Evolutionary conservation across 2,329 filamentous ascomycete genomes (phyloP).

Genomic region (Thielaviopsis punctulata): DNA sequence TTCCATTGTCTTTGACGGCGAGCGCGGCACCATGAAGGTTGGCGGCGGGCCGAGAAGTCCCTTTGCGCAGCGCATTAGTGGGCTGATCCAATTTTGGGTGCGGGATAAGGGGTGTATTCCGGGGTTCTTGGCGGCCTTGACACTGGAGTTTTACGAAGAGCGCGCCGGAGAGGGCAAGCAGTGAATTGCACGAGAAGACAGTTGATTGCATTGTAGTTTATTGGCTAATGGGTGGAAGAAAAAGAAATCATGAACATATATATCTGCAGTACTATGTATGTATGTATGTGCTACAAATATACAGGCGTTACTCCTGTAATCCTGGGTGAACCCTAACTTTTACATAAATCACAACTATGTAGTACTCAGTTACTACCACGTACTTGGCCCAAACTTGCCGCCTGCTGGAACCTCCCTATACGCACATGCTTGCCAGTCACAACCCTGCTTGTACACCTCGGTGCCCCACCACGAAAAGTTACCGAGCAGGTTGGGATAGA

Average conservation of each 20-base stretch:
- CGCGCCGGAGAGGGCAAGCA: conserved; percentile 18
- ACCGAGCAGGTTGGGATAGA: conserved; percentile 62
- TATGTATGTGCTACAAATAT: too few relatives aligned
- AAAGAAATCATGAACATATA: neutral
- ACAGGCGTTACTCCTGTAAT: too few relatives aligned
- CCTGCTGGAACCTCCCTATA: conserved; percentile 48
- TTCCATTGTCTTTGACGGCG: conserved; percentile 72
- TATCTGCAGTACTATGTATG: too few relatives aligned
- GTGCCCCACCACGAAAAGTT: conserved; percentile 79
- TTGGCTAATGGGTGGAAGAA: too few relatives aligned
- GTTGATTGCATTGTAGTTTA: too few relatives aligned
- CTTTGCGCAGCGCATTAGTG: conserved; percentile 71
- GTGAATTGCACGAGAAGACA: neutral
- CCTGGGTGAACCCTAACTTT: too few relatives aligned
- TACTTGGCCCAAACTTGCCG: conserved; percentile 46
- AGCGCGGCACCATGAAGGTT: conserved; percentile 95
- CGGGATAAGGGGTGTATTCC: conserved; percentile 85
- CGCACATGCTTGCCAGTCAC: conserved; percentile 68
- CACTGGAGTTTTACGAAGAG: conserved; percentile 82
- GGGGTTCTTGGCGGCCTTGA: conserved; percentile 79
- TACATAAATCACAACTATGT: too few relatives aligned
- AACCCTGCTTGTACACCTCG: conserved; percentile 67
- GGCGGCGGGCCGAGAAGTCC: conserved; percentile 72
- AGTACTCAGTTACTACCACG: conserved; percentile 34
- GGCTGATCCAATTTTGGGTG: conserved; percentile 90